phyloP scores from a whole-genome alignment of 257 asterid genomes.

The Thymus quinquecostatus region DNA sequence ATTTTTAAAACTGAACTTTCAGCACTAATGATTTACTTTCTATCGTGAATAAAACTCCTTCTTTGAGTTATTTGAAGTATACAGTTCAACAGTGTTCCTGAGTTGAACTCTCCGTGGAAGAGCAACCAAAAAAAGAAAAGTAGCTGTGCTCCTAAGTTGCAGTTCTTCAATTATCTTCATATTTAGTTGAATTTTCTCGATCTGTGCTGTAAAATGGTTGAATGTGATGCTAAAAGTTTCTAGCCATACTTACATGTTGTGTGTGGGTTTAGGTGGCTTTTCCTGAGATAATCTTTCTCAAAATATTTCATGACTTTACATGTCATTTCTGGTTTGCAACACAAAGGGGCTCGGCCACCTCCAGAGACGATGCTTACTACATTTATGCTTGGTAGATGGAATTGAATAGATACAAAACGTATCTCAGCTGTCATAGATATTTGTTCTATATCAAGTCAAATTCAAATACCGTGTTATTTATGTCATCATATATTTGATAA shows the following conservation, averaged over 20 bases:
- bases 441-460: conserved; percentile 1
- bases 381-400: conserved; percentile 23
- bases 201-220: conserved; percentile 22
- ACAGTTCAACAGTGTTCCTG: conserved; percentile 12
- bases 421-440: conserved; percentile 3
- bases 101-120: conserved; percentile 4
- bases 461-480: conserved; percentile 10
- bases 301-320: conserved; percentile 17
- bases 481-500: conserved; percentile 17
- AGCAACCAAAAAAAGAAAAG: not conserved
- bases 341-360: not conserved
- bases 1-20: conserved; percentile 13
- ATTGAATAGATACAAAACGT: conserved; percentile 14
- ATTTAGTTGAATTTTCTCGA: conserved; percentile 28
- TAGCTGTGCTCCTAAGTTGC: conserved; percentile 12
- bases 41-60: conserved; percentile 5
- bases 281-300: not conserved
- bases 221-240: not conserved
- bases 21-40: not conserved
- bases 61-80: conserved; percentile 25
- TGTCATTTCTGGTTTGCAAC: not conserved
- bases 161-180: conserved; percentile 13
- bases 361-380: conserved; percentile 5
- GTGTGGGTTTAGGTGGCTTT: not conserved
- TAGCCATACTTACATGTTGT: not conserved